A percentile compares a stretch with the other conserved stretches of the same genome.
Conservation (phyloP, 2,329 filamentous ascomycete species). For the Aschersonia sp. region DNA sequence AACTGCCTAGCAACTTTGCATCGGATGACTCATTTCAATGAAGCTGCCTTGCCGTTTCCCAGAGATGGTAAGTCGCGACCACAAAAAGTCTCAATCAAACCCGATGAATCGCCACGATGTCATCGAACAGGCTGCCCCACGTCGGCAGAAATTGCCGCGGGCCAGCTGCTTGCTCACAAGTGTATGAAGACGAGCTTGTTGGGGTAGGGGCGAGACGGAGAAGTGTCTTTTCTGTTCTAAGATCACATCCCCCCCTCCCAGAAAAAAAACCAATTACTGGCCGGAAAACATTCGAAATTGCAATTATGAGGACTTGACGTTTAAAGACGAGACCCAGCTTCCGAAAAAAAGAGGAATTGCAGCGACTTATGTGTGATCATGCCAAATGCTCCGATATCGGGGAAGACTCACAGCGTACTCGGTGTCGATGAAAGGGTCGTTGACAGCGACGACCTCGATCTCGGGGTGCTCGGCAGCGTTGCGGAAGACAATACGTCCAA, state of each 20-base stretch:
- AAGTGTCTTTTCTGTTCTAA: background rate
- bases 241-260: background rate
- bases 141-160: background rate
- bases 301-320: background rate
- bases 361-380: background rate
- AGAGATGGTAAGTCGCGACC: too few relatives aligned
- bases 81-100: too few relatives aligned
- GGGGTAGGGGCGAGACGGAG: background rate
- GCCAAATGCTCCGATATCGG: background rate
- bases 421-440: constrained; percentile 98
- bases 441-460: constrained; percentile 89
- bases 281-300: background rate
- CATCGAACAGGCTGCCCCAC: background rate
- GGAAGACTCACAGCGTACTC: constrained; percentile 76
- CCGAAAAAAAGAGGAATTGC: background rate
- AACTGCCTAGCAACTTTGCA: too few relatives aligned
- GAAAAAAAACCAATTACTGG: too few relatives aligned
- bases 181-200: background rate
- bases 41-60: background rate
- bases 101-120: background rate
- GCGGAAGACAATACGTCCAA: constrained; percentile 98
- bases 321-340: background rate
- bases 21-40: too few relatives aligned
- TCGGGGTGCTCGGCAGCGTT: constrained; percentile 86
- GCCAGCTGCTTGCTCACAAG: background rate